These are phyloP conservation scores for Rhizomucor miehei DNA, from an alignment of 371 early-diverging fungal genomes.

Conservation along the genomic window DNA sequence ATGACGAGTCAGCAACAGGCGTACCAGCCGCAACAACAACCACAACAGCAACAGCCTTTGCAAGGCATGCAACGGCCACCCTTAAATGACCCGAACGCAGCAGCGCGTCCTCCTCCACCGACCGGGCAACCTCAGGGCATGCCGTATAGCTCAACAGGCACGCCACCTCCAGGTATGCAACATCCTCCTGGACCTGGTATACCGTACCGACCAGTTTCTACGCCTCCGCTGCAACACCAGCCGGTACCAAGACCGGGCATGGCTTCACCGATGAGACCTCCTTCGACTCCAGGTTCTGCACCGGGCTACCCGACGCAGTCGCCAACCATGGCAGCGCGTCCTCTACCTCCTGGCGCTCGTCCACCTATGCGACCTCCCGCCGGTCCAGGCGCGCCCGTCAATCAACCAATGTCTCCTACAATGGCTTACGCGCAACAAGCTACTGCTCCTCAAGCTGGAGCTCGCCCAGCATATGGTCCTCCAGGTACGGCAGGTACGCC, in stretches of 20 bases:
- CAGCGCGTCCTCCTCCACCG: conserved; percentile 7
- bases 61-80: not conserved
- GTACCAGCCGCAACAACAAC: not conserved
- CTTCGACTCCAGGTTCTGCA: not conserved
- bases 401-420: conserved; percentile 8
- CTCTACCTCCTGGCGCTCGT: not conserved
- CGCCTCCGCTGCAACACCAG: conserved; percentile 26
- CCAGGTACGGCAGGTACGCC: not conserved
- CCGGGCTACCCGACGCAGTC: conserved; percentile 7
- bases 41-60: conserved; percentile 1
- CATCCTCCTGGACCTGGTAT: not conserved
- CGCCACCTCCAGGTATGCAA: not conserved
- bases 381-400: conserved; percentile 2
- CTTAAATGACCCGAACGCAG: not conserved
- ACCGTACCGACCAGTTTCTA: not conserved
- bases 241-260: conserved; percentile 3
- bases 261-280: not conserved
- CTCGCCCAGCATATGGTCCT: not conserved
- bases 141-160: conserved; percentile 1
- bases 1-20: not conserved
- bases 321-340: conserved; percentile 4
- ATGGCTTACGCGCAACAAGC: conserved; percentile 1
- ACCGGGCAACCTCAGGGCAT: no score
- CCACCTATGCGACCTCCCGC: not conserved
- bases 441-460: not conserved